Conservation (phyloP, 768 basidiomycete species). For the Saitozyma sp. region DNA sequence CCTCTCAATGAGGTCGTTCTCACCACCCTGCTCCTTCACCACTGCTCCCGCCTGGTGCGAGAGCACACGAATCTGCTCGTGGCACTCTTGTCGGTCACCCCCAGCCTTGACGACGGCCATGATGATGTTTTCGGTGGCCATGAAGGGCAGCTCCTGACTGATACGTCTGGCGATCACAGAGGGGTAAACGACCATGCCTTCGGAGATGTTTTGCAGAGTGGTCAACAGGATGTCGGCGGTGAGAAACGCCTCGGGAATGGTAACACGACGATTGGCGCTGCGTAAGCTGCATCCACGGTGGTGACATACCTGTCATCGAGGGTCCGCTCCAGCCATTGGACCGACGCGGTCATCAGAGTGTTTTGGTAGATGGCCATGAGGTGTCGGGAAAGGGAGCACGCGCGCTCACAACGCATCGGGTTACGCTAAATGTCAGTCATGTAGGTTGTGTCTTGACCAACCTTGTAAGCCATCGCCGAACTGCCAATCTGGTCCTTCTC, state of each 20-base stretch:
- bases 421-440: constrained; percentile 61
- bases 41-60: constrained; percentile 92
- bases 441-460: neutral
- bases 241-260: constrained; percentile 93
- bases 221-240: constrained; percentile 95
- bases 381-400: constrained; percentile 94
- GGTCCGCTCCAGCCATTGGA: constrained; percentile 98
- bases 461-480: constrained; percentile 96
- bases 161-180: constrained; percentile 91
- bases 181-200: constrained; percentile 99
- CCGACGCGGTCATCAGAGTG: constrained; percentile 86
- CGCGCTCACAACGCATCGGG: constrained; percentile 97
- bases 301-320: constrained; percentile 79
- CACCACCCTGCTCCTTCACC: constrained; percentile 89
- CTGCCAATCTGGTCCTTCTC: constrained; percentile 94
- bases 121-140: constrained; percentile 99
- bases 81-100: constrained; percentile 93
- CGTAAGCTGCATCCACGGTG: neutral
- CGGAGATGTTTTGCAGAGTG: constrained; percentile 92
- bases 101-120: constrained; percentile 95
- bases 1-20: constrained; percentile 93
- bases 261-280: constrained; percentile 94
- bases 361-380: constrained; percentile 95
- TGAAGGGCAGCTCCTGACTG: constrained; percentile 93
- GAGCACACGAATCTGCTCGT: constrained; percentile 91